phyloP scores from a whole-genome alignment of 1,139 yeast species.

The Pichia terricola region DNA sequence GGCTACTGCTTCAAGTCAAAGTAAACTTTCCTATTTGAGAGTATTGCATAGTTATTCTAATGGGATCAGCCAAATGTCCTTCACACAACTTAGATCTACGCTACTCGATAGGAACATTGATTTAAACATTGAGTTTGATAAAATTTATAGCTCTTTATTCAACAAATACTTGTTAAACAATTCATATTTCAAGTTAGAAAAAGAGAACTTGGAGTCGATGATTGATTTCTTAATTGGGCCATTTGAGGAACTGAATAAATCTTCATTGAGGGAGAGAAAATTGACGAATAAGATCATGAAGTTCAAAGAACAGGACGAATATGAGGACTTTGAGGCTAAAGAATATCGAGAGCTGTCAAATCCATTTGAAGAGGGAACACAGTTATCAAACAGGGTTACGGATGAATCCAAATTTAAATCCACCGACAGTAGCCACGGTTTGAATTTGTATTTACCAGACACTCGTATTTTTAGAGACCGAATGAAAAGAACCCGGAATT shows the following conservation, averaged over 20 bases:
- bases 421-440: background rate
- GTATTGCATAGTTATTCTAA: conserved; percentile 59
- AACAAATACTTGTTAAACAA: conserved; percentile 60
- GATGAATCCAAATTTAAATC: background rate
- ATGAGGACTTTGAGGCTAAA: background rate
- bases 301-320: conserved; percentile 13
- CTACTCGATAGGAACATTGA: conserved; percentile 33
- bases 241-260: conserved; percentile 45
- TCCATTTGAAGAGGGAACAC: background rate
- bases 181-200: conserved; percentile 65
- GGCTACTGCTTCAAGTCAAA: conserved; percentile 52
- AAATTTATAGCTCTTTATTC: conserved; percentile 62
- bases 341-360: background rate
- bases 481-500: conserved; percentile 12
- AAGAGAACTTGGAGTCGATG: conserved; percentile 56
- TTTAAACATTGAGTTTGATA: conserved; percentile 55
- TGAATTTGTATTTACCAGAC: conserved; percentile 11
- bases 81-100: conserved; percentile 52
- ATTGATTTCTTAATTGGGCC: conserved; percentile 40
- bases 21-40: conserved; percentile 70
- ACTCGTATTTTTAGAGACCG: conserved; percentile 11
- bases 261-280: conserved; percentile 37
- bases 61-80: conserved; percentile 50
- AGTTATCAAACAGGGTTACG: background rate
- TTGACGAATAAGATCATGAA: conserved; percentile 32